These are phyloP conservation scores for Moesziomyces antarcticus DNA, from an alignment of 1,284 basidiomycete species.

Conservation along the genomic window DNA sequence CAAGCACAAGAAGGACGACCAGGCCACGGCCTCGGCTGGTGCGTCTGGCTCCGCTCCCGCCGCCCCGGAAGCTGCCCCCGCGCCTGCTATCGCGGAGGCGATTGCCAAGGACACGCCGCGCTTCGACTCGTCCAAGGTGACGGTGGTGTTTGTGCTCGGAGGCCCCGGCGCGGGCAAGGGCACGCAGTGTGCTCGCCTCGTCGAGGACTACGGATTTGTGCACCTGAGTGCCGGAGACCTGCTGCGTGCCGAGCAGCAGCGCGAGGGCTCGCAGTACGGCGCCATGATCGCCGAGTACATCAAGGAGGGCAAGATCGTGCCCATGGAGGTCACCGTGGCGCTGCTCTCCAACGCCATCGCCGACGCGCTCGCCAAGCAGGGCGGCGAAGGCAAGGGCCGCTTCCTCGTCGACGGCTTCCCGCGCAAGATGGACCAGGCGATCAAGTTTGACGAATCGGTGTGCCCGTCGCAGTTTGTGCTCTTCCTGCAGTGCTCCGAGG, in stretches of 20 bases:
- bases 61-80: too few relatives aligned
- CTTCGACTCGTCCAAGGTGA: slow-evolving; percentile 81
- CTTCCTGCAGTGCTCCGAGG: slow-evolving; percentile 89
- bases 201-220: slow-evolving; percentile 88
- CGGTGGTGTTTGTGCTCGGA: slow-evolving; percentile 94
- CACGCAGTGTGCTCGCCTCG: slow-evolving; percentile 89
- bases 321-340: slow-evolving; percentile 96
- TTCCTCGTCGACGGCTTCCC: slow-evolving; percentile 99
- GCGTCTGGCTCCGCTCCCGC: too few relatives aligned
- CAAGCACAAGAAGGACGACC: slow-evolving; percentile 36
- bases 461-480: slow-evolving; percentile 80
- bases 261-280: slow-evolving; percentile 86
- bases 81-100: neutral
- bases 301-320: slow-evolving; percentile 92
- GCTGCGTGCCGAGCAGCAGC: slow-evolving; percentile 89
- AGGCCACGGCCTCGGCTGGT: neutral
- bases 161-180: slow-evolving; percentile 98
- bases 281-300: slow-evolving; percentile 89
- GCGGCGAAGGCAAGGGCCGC: slow-evolving; percentile 76
- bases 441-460: slow-evolving; percentile 89
- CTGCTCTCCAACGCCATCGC: slow-evolving; percentile 93
- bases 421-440: slow-evolving; percentile 96
- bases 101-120: slow-evolving; percentile 60
- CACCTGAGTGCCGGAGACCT: slow-evolving; percentile 98
- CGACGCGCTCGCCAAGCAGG: slow-evolving; percentile 71